Percentiles rank a stretch among this genome's conserved stretches.
These are phyloP conservation scores for Tetrahymena borealis DNA, from an alignment of 73 alveolate genomes.

Conservation along the genomic window DNA sequence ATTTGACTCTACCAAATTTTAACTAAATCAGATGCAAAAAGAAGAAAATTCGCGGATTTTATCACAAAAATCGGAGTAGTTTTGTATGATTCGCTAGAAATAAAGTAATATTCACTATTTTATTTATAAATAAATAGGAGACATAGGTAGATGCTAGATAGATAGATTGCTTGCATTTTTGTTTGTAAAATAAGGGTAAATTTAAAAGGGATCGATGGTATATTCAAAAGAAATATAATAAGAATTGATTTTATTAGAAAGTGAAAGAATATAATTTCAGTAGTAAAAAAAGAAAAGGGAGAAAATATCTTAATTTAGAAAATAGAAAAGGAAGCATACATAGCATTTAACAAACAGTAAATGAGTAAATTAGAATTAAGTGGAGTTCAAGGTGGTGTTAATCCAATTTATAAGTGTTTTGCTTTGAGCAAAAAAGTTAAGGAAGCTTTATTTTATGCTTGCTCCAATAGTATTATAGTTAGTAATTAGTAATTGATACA, in stretches of 20 bases:
- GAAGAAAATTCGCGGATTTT: not conserved
- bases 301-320: not conserved
- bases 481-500: not conserved
- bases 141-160: not conserved
- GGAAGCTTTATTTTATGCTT: not conserved
- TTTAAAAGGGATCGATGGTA: not conserved
- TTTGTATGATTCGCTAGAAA: not conserved
- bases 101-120: not conserved
- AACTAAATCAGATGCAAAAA: not conserved
- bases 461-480: not conserved
- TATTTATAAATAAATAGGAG: not conserved
- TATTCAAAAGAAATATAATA: not conserved
- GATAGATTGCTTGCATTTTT: not conserved
- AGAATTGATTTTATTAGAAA: not conserved
- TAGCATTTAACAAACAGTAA: too few species aligned
- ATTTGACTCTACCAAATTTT: not conserved
- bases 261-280: not conserved
- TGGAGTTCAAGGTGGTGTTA: not conserved
- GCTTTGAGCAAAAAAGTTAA: not conserved
- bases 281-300: not conserved
- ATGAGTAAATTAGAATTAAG: not conserved
- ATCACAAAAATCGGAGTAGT: not conserved
- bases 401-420: not conserved
- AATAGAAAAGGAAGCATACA: too few species aligned
- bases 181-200: not conserved